phyloP scores from a whole-genome alignment of 2,329 filamentous ascomycete genomes.

The Aspergillus awamori region DNA sequence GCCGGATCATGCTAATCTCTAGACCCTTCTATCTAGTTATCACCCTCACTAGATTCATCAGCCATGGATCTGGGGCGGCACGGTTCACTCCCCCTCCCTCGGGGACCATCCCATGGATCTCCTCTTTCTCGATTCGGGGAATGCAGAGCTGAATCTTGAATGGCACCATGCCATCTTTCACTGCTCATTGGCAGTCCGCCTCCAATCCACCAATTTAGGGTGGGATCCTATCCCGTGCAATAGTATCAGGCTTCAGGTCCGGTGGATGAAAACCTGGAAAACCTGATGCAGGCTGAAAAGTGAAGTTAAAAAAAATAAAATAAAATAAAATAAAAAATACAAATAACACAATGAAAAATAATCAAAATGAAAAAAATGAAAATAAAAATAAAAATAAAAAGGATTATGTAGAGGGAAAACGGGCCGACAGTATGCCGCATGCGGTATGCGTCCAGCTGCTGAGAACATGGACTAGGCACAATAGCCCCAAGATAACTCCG shows the following conservation, averaged over 20 bases:
- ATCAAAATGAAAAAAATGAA: neutral
- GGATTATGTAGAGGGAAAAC: conserved; percentile 6
- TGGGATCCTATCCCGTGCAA: conserved; percentile 13
- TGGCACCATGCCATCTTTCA: conserved; percentile 14
- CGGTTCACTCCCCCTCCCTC: conserved; percentile 6
- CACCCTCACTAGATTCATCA: conserved; percentile 12
- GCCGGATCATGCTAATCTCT: conserved; percentile 11
- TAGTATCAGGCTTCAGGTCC: conserved; percentile 11
- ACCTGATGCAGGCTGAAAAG: neutral
- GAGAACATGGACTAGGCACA: conserved; percentile 12
- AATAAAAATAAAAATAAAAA: no score
- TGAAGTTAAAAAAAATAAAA: neutral
- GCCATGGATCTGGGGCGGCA: conserved; percentile 17
- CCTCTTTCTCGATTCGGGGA: conserved; percentile 18
- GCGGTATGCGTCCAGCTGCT: conserved; percentile 15
- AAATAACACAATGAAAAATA: neutral
- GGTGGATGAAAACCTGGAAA: neutral
- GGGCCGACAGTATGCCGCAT: conserved; percentile 15
- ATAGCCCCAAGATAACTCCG: conserved; percentile 14
- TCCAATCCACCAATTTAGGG: conserved; percentile 8
- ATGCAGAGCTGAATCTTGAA: conserved; percentile 18
- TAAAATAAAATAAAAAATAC: no score
- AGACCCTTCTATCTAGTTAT: conserved; percentile 16
- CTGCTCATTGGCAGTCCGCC: conserved; percentile 24
- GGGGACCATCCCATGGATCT: conserved; percentile 19